Percentiles rank a stretch among this genome's conserved stretches.
Evolutionary conservation across 768 basidiomycete genomes (phyloP).

Genomic region (Gyrodon lividus): DNA sequence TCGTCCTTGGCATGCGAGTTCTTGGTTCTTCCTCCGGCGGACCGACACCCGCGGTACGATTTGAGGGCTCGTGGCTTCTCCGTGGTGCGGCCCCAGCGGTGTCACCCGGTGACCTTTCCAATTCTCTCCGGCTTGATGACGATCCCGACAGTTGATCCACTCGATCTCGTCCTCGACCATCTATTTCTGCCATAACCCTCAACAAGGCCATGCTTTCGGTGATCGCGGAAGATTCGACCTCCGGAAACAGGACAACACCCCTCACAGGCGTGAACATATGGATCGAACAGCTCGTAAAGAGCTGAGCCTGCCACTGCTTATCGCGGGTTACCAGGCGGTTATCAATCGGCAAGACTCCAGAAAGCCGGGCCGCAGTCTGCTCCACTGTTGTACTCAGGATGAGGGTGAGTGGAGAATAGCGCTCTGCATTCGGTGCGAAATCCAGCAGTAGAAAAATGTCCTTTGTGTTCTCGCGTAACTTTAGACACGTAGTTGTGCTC

Average conservation of each 20-base stretch:
- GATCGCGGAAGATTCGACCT: slow-evolving; percentile 33
- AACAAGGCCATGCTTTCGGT: slow-evolving; percentile 51
- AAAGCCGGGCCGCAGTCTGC: slow-evolving; percentile 43
- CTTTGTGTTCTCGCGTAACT: slow-evolving; percentile 21
- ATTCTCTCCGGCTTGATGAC: neutral
- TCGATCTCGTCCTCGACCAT: slow-evolving; percentile 29
- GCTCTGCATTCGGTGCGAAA: slow-evolving; percentile 49
- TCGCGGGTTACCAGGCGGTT: slow-evolving; percentile 40
- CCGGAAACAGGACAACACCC: slow-evolving; percentile 10
- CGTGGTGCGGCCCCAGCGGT: neutral
- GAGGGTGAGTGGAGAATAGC: slow-evolving; percentile 51
- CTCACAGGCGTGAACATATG: slow-evolving; percentile 47
- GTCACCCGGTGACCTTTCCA: neutral
- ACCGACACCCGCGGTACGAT: neutral
- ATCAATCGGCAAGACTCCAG: slow-evolving; percentile 48
- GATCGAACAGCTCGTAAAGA: slow-evolving; percentile 56
- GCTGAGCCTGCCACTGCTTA: slow-evolving; percentile 62
- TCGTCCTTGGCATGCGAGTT: neutral
- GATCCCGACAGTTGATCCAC: neutral
- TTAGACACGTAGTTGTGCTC: slow-evolving; percentile 54
- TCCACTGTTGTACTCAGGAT: slow-evolving; percentile 49
- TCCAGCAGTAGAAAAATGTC: slow-evolving; percentile 60
- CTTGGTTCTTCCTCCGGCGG: slow-evolving; percentile 8
- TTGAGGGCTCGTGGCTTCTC: neutral
- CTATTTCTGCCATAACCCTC: slow-evolving; percentile 36